A percentile compares a stretch with the other conserved stretches of the same genome.
phyloP scores from a whole-genome alignment of 805 yeast species.

The Yarrowia sp. region DNA sequence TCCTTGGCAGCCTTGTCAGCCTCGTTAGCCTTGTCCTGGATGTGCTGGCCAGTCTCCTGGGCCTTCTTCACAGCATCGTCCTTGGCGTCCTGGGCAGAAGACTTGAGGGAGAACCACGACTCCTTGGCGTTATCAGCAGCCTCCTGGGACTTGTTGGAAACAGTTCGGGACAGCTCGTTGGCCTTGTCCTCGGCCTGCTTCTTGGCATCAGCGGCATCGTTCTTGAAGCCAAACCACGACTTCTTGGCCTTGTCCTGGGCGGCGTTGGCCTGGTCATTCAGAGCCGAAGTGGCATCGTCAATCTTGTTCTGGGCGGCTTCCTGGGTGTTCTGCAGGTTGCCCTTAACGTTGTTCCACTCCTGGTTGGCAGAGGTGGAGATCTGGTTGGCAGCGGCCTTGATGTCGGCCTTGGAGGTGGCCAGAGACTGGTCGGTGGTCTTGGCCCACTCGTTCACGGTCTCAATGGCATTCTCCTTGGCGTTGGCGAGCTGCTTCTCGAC shows the following conservation, averaged over 20 bases:
- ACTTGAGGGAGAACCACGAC: not conserved
- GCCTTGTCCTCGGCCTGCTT: not conserved
- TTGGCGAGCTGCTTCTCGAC: slow-evolving; percentile 21
- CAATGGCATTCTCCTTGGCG: slow-evolving; percentile 25
- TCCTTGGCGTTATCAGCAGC: not conserved
- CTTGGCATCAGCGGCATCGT: not conserved
- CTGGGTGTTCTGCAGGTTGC: not conserved
- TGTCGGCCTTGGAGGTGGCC: slow-evolving; percentile 15
- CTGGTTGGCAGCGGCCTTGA: slow-evolving; percentile 1
- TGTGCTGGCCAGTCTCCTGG: not conserved
- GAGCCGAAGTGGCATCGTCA: not conserved
- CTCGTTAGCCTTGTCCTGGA: not conserved
- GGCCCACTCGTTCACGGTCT: slow-evolving; percentile 9
- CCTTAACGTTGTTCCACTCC: slow-evolving; percentile 23
- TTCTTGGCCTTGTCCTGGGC: slow-evolving; percentile 22
- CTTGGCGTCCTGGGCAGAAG: not conserved
- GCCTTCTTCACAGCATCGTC: slow-evolving; percentile 8
- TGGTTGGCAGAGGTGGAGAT: slow-evolving; percentile 18
- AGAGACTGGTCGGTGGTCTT: slow-evolving; percentile 7
- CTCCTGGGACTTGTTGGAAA: not conserved
- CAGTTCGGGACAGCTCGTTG: not conserved
- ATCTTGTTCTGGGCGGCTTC: slow-evolving; percentile 24
- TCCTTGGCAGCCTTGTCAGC: not conserved
- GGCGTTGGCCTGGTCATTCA: slow-evolving; percentile 14
- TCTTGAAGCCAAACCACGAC: slow-evolving; percentile 3